These are phyloP conservation scores for Scutellaria baicalensis DNA, from an alignment of 257 asterid genomes.

Conservation along the genomic window DNA sequence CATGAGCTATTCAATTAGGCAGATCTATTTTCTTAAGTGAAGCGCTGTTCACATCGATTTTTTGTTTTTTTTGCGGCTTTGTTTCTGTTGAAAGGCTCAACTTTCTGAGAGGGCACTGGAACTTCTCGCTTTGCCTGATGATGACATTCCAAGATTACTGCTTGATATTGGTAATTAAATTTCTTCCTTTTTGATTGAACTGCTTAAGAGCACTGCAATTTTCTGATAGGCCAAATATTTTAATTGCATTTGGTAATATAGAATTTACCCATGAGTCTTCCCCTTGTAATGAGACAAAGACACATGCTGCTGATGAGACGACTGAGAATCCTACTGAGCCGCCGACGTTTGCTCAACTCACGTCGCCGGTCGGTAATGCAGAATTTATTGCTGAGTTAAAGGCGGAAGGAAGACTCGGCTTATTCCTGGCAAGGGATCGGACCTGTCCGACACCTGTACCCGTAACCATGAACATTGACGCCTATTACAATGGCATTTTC, in stretches of 20 bases:
- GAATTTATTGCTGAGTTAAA: too few relatives aligned
- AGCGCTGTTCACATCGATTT: neutral
- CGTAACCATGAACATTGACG: too few relatives aligned
- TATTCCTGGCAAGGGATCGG: too few relatives aligned
- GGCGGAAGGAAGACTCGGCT: too few relatives aligned
- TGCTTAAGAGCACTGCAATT: neutral
- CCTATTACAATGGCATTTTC: too few relatives aligned
- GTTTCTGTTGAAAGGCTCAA: conserved; percentile 49
- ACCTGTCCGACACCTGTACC: too few relatives aligned
- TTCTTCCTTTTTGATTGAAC: neutral
- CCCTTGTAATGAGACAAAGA: too few relatives aligned
- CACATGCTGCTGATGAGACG: too few relatives aligned
- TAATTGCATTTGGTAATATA: neutral
- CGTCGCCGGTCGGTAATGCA: too few relatives aligned
- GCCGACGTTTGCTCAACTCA: too few relatives aligned
- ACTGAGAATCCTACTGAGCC: too few relatives aligned
- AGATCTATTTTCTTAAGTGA: neutral
- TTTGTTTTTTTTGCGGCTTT: neutral
- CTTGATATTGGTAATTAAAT: conserved; percentile 73
- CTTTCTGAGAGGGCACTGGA: conserved; percentile 90
- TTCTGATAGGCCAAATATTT: neutral
- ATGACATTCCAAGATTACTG: conserved; percentile 67
- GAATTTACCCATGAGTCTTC: too few relatives aligned
- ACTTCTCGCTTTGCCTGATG: conserved; percentile 85
- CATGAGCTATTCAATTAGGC: neutral